These are phyloP conservation scores for Tubosaeta brunneosetosa DNA, from an alignment of 768 basidiomycete genomes.

Conservation along the genomic window DNA sequence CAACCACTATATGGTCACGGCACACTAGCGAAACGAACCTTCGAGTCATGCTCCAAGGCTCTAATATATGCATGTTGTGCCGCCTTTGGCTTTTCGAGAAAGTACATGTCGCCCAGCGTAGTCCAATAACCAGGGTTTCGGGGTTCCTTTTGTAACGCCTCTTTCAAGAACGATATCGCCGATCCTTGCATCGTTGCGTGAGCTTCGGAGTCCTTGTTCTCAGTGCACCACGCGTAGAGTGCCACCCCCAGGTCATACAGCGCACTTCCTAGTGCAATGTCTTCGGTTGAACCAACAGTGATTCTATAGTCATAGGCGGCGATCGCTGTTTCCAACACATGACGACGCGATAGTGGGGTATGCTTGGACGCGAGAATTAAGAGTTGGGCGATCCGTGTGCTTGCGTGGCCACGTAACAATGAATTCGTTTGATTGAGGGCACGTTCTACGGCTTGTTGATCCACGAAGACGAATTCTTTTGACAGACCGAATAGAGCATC, in stretches of 20 bases:
- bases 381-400: constrained; percentile 39
- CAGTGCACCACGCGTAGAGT: constrained; percentile 46
- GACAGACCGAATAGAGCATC: constrained; percentile 74
- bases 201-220: constrained; percentile 17
- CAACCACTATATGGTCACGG: not conserved
- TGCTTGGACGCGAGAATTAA: constrained; percentile 28
- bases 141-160: constrained; percentile 71
- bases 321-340: constrained; percentile 49
- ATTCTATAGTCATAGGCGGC: constrained; percentile 59
- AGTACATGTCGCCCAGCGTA: constrained; percentile 71
- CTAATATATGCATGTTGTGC: constrained; percentile 92
- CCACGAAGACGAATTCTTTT: constrained; percentile 42
- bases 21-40: constrained; percentile 45
- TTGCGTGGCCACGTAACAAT: constrained; percentile 37
- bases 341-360: constrained; percentile 27
- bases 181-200: constrained; percentile 34
- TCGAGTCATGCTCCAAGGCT: constrained; percentile 79
- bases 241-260: constrained; percentile 72
- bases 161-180: constrained; percentile 52
- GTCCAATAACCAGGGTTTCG: constrained; percentile 76
- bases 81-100: constrained; percentile 58
- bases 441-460: constrained; percentile 37
- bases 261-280: constrained; percentile 48
- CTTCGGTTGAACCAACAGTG: constrained; percentile 51
- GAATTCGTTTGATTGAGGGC: constrained; percentile 33